Evolutionary conservation across 768 basidiomycete genomes (phyloP), one percentile per base, ranked within the genome.

Genomic region (Cyclocybe aegerita): DNA sequence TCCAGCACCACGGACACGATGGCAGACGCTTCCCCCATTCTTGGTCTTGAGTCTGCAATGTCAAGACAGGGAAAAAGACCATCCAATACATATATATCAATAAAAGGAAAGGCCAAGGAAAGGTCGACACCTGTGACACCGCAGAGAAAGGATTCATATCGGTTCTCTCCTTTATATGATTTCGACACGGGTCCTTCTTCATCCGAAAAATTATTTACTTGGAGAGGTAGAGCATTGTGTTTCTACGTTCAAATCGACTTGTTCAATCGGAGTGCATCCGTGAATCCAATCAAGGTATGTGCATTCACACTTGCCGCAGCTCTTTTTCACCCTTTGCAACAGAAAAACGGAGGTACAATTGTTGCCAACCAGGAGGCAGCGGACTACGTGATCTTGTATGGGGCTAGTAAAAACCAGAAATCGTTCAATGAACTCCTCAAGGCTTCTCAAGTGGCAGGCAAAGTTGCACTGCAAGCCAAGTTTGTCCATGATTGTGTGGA

Each of bases 161-260:
- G 5, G 3, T 23, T 23, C 23, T 23, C 23, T 23, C 23, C 23
- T 23, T 5, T 23, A 23, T 23, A 23, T 23, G 23, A 23, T 23
- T 23, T 23, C 23, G 23, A 23, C 23, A 49, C 52, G 39, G 30
- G 38, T 7, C 37, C 35, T 14, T 48, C 53, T 34, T 48, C 54
- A 49, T 36, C 46, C 39, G 14, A 62, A 62, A 17, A 66, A 70
- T 60, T 86, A 16, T 86, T 88, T 49, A 64, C 66, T 0, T 61
- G 64, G 16, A 59, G 67, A 32, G 85, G 80, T 3, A 58, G 66
- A 44, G 68, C 76, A 0, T 58, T 83, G 40, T 62, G 68, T 9
- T 88, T 89, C 56, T 87, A 80, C 56, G 82, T 89, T 33, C 85
- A 87, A 60, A 70, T 88, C n/a, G 85, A 85, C 56, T 69, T 85